Percentiles rank a stretch among this genome's conserved stretches.
Conservation (phyloP, 2,329 filamentous ascomycete species). For the Blastomyces parvus region DNA sequence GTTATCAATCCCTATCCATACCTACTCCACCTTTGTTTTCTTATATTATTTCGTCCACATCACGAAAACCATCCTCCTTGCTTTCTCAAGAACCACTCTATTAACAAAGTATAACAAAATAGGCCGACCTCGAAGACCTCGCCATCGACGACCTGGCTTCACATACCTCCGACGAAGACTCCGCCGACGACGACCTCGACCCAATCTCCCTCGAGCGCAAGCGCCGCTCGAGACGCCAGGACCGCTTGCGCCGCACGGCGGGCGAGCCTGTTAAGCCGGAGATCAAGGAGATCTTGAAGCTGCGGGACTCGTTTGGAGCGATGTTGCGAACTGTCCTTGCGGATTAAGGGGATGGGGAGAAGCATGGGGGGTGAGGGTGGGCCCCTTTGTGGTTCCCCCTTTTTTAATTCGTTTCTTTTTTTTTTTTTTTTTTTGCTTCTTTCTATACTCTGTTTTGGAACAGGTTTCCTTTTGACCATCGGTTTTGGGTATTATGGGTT, state of each 20-base stretch:
- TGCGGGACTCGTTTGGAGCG: constrained; percentile 67
- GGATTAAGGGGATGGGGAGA: constrained; percentile 42
- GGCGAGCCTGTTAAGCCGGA: constrained; percentile 75
- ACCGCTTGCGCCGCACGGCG: constrained; percentile 64
- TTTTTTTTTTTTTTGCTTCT: background rate
- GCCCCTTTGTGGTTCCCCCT: background rate
- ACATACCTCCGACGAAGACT: constrained; percentile 55
- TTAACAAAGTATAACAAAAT: background rate
- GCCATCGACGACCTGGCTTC: constrained; percentile 65
- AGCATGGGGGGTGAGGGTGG: no score
- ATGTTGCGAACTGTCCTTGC: constrained; percentile 78
- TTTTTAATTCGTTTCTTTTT: background rate
- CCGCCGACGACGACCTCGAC: constrained; percentile 68
- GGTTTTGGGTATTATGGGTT: no score
- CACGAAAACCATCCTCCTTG: background rate
- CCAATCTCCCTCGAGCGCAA: constrained; percentile 80
- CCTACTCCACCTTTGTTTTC: constrained; percentile 8
- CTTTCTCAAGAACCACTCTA: no score
- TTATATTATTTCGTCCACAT: constrained; percentile 13
- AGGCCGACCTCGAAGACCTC: constrained; percentile 73
- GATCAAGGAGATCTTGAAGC: constrained; percentile 68
- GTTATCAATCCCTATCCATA: background rate
- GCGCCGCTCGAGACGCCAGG: constrained; percentile 64
- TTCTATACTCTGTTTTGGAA: no score
- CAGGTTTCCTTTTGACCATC: no score